These are phyloP conservation scores for Marasmius oreades DNA, from an alignment of 1,284 basidiomycete genomes.

Conservation along the genomic window DNA sequence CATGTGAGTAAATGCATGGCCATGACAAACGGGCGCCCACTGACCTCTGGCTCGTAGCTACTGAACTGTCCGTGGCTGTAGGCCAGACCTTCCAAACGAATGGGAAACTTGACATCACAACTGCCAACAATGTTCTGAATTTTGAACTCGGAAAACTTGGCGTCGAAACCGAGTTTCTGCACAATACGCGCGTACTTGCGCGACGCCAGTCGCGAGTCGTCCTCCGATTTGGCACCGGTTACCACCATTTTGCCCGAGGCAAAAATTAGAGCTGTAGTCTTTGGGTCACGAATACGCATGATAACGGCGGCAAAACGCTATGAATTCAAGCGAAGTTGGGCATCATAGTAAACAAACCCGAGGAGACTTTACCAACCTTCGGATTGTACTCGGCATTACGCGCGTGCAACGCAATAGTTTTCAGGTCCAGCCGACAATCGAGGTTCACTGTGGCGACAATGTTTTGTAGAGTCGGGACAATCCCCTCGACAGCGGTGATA, in stretches of 20 bases:
- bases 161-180: constrained; percentile 99
- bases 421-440: constrained; percentile 94
- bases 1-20: constrained; percentile 8
- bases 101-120: constrained; percentile 99
- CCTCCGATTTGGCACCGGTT: constrained; percentile 98
- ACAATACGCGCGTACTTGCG: constrained; percentile 99
- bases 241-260: constrained; percentile 99
- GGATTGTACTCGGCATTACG: constrained; percentile 99
- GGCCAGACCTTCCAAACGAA: constrained; percentile 95
- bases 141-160: constrained; percentile 99
- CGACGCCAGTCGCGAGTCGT: constrained; percentile 94
- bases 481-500: constrained; percentile 92
- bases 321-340: constrained; percentile 51
- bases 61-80: constrained; percentile 99
- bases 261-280: constrained; percentile 99
- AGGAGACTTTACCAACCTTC: constrained; percentile 78
- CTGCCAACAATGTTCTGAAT: constrained; percentile 99
- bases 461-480: constrained; percentile 95
- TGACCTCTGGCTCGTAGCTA: constrained; percentile 94
- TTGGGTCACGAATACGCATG: constrained; percentile 99
- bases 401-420: constrained; percentile 98
- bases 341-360: constrained; percentile 46
- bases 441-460: constrained; percentile 99
- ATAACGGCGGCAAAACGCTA: constrained; percentile 99
- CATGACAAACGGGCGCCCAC: constrained; percentile 26